Evolutionary conservation across 192 early-diverging fungal genomes (phyloP).

Genomic region (Entomortierella parvispora): DNA sequence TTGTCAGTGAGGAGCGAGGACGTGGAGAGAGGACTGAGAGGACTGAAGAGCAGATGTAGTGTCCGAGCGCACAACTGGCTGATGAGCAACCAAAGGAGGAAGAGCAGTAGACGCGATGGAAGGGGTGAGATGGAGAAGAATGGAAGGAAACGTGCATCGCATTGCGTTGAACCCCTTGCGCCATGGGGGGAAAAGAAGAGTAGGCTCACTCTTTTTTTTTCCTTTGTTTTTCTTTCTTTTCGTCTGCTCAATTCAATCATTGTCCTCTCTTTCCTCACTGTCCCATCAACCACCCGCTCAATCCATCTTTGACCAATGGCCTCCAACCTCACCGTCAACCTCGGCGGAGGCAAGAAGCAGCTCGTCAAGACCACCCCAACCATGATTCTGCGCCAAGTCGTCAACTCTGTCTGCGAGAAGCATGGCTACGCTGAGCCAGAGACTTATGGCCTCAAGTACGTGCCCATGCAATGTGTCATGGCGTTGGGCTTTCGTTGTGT

Average conservation of each 20-base stretch:
- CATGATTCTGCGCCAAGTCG: slow-evolving; percentile 75
- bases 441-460: slow-evolving; percentile 68
- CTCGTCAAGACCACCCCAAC: slow-evolving; percentile 78
- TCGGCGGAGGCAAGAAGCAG: slow-evolving; percentile 57
- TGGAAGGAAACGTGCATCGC: not conserved
- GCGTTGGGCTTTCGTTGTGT: no score
- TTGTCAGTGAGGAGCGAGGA: not conserved
- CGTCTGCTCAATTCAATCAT: no score
- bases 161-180: no score
- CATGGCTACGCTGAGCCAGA: slow-evolving; percentile 63
- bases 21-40: not conserved
- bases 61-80: no score
- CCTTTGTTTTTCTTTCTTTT: no score
- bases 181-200: no score
- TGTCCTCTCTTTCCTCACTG: not conserved
- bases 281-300: slow-evolving; percentile 30
- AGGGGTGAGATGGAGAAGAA: no score
- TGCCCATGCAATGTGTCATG: no score
- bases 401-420: slow-evolving; percentile 70
- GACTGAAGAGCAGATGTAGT: no score
- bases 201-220: not conserved
- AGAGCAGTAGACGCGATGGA: no score
- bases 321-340: slow-evolving; percentile 65
- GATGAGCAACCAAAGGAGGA: no score
- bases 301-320: no score